Conservation (phyloP, 1,284 basidiomycete genomes). For the Rhodotorula sp. region DNA sequence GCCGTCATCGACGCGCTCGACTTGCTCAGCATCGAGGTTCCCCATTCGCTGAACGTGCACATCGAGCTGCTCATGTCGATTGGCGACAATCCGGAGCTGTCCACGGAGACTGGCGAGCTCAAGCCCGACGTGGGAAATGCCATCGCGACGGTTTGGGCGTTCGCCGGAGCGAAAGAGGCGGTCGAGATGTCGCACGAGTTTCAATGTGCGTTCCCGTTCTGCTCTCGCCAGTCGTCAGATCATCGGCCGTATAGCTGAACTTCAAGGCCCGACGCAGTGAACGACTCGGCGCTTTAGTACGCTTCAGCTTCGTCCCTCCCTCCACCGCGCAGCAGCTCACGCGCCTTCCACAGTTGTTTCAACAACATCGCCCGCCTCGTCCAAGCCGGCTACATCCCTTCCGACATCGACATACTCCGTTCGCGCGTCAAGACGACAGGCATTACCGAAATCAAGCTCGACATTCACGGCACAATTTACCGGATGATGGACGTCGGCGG, state of each 20-base stretch:
- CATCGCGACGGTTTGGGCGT: constrained; percentile 44
- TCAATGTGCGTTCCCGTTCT: constrained; percentile 34
- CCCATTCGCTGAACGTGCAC: constrained; percentile 34
- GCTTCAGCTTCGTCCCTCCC: background rate
- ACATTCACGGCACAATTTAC: constrained; percentile 6
- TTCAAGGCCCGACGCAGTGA: background rate
- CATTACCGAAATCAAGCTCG: constrained; percentile 25
- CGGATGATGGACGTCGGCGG: constrained; percentile 51
- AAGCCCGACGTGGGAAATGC: constrained; percentile 35
- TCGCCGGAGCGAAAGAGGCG: constrained; percentile 44
- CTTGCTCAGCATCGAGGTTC: constrained; percentile 45
- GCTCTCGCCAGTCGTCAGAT: no score
- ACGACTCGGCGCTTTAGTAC: constrained; percentile 23
- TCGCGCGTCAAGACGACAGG: constrained; percentile 44
- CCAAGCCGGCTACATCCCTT: constrained; percentile 45
- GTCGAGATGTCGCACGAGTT: constrained; percentile 46
- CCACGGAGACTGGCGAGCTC: constrained; percentile 10
- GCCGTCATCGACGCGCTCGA: constrained; percentile 26
- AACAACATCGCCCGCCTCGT: constrained; percentile 47
- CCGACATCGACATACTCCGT: constrained; percentile 48
- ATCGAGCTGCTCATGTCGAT: constrained; percentile 46
- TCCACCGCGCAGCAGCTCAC: no score
- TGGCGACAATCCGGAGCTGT: constrained; percentile 41
- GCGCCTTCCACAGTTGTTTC: constrained; percentile 42
- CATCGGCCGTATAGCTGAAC: background rate